A percentile compares a stretch with the other conserved stretches of the same genome.
Evolutionary conservation across 257 asterid species (phyloP).

Genomic region (Cynanchum wilfordii): DNA sequence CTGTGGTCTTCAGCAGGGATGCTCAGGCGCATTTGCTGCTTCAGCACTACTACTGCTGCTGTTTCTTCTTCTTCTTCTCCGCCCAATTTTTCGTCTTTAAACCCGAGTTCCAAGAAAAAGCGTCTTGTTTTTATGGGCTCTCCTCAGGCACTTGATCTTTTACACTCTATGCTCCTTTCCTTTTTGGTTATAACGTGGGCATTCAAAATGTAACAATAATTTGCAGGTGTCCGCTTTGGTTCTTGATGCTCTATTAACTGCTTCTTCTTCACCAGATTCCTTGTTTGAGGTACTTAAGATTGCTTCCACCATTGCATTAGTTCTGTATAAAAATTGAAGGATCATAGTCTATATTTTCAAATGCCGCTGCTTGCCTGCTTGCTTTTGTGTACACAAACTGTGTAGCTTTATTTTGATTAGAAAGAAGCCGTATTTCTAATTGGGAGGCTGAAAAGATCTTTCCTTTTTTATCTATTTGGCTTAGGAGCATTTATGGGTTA

Average conservation of each 20-base stretch:
- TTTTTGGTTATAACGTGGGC: not conserved
- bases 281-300: constrained; percentile 42
- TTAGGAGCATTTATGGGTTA: not conserved
- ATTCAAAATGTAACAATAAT: not conserved
- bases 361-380: constrained; percentile 1
- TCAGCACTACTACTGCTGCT: constrained; percentile 32
- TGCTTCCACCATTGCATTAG: not conserved
- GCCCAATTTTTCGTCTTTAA: constrained; percentile 17
- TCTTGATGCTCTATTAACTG: constrained; percentile 67
- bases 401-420: not conserved
- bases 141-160: constrained; percentile 46
- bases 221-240: constrained; percentile 73
- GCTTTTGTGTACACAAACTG: not conserved
- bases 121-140: constrained; percentile 77
- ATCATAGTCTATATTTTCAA: not conserved
- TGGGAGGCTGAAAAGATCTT: not conserved
- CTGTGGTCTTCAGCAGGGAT: constrained; percentile 53
- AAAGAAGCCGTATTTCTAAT: not conserved
- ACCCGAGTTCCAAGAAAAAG: constrained; percentile 39
- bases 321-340: not conserved
- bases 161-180: constrained; percentile 8
- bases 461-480: not conserved
- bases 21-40: constrained; percentile 76
- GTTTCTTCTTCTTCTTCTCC: constrained; percentile 37
- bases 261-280: constrained; percentile 69